Conservation (phyloP, 106 monocot genomes). For the Acorus calamus region DNA sequence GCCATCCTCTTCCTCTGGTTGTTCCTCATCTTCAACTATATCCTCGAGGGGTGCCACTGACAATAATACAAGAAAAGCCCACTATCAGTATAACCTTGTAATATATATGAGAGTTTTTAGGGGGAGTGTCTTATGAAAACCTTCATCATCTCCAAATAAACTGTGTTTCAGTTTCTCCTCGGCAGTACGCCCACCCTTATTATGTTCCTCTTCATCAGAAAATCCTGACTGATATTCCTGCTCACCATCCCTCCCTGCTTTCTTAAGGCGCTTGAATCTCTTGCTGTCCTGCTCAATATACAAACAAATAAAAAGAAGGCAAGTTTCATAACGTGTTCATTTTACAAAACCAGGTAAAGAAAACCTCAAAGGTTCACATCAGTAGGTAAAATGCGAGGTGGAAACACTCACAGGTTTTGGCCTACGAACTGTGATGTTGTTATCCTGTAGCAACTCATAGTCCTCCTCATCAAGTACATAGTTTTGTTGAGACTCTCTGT, state of each 20-base stretch:
- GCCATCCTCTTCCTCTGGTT: conserved; percentile 68
- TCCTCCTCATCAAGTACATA: conserved; percentile 95
- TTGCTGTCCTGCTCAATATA: conserved; percentile 43
- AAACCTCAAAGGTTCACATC: background rate
- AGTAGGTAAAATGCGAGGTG: background rate
- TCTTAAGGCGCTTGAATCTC: conserved; percentile 83
- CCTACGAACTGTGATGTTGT: conserved; percentile 77
- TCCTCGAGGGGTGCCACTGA: conserved; percentile 77
- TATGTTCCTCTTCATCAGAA: conserved; percentile 79
- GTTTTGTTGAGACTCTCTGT: conserved; percentile 71
- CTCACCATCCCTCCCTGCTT: conserved; percentile 61
- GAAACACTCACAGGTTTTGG: conserved; percentile 43
- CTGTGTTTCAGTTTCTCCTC: conserved; percentile 86
- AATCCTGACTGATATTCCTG: conserved; percentile 55
- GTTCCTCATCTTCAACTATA: conserved; percentile 91
- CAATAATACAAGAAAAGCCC: too few species aligned
- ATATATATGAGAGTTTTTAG: background rate
- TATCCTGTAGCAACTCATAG: conserved; percentile 87
- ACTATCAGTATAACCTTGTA: too few species aligned
- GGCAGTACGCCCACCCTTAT: conserved; percentile 47
- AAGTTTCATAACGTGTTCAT: background rate
- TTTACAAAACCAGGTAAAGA: background rate
- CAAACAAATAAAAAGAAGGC: conserved; percentile 1
- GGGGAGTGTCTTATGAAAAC: conserved; percentile 16
- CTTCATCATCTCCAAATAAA: conserved; percentile 94